Base-by-base conservation (phyloP, 1,284 basidiomycete genomes). In the Golubevia sp. region DNA sequence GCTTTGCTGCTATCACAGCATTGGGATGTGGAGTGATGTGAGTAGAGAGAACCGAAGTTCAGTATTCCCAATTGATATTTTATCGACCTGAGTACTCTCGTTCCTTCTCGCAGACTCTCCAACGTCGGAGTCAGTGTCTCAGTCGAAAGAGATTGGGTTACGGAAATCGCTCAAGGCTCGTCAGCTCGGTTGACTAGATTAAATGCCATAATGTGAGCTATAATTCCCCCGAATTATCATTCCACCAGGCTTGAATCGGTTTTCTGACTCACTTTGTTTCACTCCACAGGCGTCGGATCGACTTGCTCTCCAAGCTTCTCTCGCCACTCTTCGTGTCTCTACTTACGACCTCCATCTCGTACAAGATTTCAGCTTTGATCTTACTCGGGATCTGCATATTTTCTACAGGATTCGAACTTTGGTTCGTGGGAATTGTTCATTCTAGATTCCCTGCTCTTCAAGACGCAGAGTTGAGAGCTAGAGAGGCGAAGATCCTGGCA, bases 61-160 rank as follows among this genome's bases (percentile, higher is more conserved):
- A n/a, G n/a, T n/a, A n/a, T n/a, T n/a, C n/a, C n/a, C n/a, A n/a
- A n/a, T n/a, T n/a, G 38, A 44, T 44, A 44, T 18, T 44, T n/a
- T n/a, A n/a, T n/a, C n/a, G 38, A 44, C 38, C 38, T 44, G 38
- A 44, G 11, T 44, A 13, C 38, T 34, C 30, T 44, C 85, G 56
- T 55, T 84, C 1, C 83, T n/a, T n/a, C n/a, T n/a, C n/a, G 86
- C 25, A 85, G 85, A 38, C 76, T 88, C 0, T 84, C 86, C 3
- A 86, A 85, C 52, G 85, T 86, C 0, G 85, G 85, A 8, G 86
- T 88, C 49, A 85, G 86, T 0, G 86, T 89, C 1, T 86, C 86
- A 0, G 84, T 88, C n/a, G 88, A 89, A 74, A 79, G 88, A n/a
- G 88, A 88, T 64, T 89, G 88, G 88, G 86, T 86, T 0, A 86